Percentiles rank a stretch among this genome's conserved stretches.
Evolutionary conservation across 129 eudicot genomes (phyloP).

Genomic region (Flaveria ramosissima): DNA sequence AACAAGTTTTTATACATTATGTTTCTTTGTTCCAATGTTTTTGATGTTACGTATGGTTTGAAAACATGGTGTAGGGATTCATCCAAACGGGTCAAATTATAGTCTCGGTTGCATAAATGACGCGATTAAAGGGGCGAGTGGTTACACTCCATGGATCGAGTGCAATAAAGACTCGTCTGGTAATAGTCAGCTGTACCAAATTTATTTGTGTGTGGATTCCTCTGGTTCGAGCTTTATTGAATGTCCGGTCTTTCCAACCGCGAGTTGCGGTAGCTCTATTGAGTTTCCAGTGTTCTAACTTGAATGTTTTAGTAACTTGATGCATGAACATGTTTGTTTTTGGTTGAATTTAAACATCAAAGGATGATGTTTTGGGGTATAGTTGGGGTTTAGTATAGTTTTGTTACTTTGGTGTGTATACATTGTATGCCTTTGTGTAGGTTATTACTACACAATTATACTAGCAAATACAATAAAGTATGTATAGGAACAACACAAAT

Average conservation of each 20-base stretch:
- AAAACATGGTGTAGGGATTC: constrained; percentile 45
- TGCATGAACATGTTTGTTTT: neutral
- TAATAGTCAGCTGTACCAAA: constrained; percentile 62
- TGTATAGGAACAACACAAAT: no score
- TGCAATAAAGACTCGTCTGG: constrained; percentile 60
- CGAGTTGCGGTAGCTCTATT: constrained; percentile 48
- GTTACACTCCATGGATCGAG: constrained; percentile 53
- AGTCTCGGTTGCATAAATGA: constrained; percentile 36
- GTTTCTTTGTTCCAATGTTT: neutral
- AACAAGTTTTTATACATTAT: neutral
- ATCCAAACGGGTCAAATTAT: constrained; percentile 45
- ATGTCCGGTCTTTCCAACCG: constrained; percentile 61
- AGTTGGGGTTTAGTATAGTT: no score
- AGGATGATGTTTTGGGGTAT: no score
- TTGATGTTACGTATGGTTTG: neutral
- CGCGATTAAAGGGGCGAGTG: constrained; percentile 50
- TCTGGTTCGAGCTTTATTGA: constrained; percentile 49
- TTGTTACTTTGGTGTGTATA: no score
- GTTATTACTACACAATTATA: no score
- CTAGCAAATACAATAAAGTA: no score
- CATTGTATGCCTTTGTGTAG: no score
- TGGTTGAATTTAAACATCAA: neutral
- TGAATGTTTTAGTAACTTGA: neutral
- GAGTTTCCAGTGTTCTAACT: constrained; percentile 56
- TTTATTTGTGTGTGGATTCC: constrained; percentile 60